Conservation (phyloP, 345 rosid species). For the Syzygium aromaticum region DNA sequence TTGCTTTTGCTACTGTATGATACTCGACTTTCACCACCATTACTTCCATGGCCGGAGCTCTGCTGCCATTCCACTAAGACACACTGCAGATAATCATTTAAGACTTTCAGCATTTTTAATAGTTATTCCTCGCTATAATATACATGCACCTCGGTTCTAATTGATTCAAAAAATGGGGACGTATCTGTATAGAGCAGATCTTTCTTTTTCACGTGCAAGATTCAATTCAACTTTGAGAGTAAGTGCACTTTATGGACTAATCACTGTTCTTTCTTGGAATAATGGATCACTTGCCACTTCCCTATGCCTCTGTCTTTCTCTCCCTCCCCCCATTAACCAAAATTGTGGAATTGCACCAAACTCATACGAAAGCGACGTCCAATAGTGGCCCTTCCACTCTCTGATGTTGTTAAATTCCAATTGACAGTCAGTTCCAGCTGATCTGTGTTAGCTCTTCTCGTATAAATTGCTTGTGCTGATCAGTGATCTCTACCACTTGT, state of each 20-base stretch:
- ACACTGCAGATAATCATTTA: background rate
- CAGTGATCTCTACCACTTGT: background rate
- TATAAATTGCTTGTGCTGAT: constrained; percentile 23
- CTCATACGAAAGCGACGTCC: constrained; percentile 19
- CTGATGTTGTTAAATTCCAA: background rate
- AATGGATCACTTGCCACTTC: constrained; percentile 21
- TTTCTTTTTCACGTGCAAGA: constrained; percentile 10
- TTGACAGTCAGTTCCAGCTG: background rate
- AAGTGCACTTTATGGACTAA: background rate
- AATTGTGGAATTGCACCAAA: constrained; percentile 38
- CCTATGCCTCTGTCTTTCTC: background rate
- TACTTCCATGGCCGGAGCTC: background rate
- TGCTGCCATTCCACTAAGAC: constrained; percentile 6
- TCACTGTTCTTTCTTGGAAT: constrained; percentile 3
- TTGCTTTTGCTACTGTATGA: background rate
- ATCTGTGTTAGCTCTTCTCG: background rate
- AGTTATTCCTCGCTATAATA: background rate
- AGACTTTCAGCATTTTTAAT: constrained; percentile 7
- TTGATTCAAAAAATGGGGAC: background rate
- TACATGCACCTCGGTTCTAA: background rate
- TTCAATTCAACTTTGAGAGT: constrained; percentile 25
- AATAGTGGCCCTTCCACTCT: constrained; percentile 24
- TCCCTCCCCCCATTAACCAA: background rate
- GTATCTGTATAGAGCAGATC: background rate
- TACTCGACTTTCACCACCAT: background rate